Evolutionary conservation across 805 yeast genomes (phyloP), one percentile per base, ranked within the genome.

Genomic region (Kregervanrija delftensis): DNA sequence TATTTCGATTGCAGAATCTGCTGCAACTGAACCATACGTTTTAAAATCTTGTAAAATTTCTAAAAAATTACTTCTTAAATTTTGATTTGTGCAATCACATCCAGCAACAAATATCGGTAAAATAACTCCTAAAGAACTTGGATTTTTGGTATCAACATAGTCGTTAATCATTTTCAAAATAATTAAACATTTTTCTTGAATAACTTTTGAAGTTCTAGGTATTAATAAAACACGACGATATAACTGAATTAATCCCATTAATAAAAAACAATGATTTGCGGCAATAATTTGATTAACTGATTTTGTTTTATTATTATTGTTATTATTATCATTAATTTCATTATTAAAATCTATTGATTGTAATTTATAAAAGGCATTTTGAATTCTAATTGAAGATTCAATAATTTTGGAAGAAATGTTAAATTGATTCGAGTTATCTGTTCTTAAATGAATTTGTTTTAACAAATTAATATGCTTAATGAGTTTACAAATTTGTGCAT

Each of bases 31-130:
- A 8, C 80, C 75, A 49, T 67, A 66, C n/a, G 51, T 52, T 9
- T 66, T 66, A 54, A 79, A 65, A 11, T 56, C 59, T 4, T 57
- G 49, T 52, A 79, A 64, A 35, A 81, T 63, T 11, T 57, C 52
- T 17, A 59, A 48, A 48, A 71, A 72, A 22, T 68, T 60, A n/a
- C 55, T 51, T 30, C 76, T 56, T 44, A 60, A 53, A 2, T 51
- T 51, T 1, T 58, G 58, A 44, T 74, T 69, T 11, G 65, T 49
- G 8, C 74, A 68, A 50, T 81, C 86, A 58, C 83, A 76, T 14
- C 77, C 86, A 16, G 80, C 77, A 30, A 79, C 68, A 49, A 80
- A 77, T 4, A 72, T 60, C 14, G 81, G 77, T 46, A 79, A 74
- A 5, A 77, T 65, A 41, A 78, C 60, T 55, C 84, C 77, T 4